A percentile compares a stretch with the other conserved stretches of the same genome.
These are phyloP conservation scores for Exophiala lecanii-corni DNA, from an alignment of 2,329 filamentous ascomycete species.

Conservation along the genomic window DNA sequence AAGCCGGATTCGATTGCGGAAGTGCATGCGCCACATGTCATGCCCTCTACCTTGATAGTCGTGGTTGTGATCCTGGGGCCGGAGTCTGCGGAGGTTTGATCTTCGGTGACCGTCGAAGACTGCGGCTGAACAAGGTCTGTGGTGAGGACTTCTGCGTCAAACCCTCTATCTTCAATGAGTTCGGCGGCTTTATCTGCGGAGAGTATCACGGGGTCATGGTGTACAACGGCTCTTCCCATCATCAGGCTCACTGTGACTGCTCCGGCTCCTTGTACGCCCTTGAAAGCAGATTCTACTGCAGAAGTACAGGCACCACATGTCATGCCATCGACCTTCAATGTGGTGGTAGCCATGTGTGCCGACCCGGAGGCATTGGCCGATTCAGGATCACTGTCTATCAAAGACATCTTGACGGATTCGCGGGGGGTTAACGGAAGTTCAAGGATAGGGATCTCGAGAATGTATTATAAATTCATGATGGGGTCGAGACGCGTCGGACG, in stretches of 20 bases:
- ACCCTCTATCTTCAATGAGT: slow-evolving; percentile 85
- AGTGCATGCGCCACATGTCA: slow-evolving; percentile 89
- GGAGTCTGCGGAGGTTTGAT: background rate
- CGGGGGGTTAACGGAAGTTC: background rate
- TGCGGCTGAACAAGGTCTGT: slow-evolving; percentile 60
- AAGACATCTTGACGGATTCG: background rate
- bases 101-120: slow-evolving; percentile 1
- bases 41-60: slow-evolving; percentile 74
- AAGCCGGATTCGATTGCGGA: slow-evolving; percentile 79
- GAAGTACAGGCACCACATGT: slow-evolving; percentile 90
- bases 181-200: slow-evolving; percentile 72
- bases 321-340: slow-evolving; percentile 82
- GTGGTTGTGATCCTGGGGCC: slow-evolving; percentile 54
- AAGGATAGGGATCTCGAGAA: background rate
- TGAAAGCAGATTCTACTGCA: slow-evolving; percentile 88
- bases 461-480: background rate
- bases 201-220: slow-evolving; percentile 74
- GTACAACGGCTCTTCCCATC: slow-evolving; percentile 91
- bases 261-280: slow-evolving; percentile 72
- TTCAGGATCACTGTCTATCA: slow-evolving; percentile 1
- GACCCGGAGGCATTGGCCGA: slow-evolving; percentile 28
- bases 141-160: slow-evolving; percentile 83
- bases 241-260: slow-evolving; percentile 88
- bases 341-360: slow-evolving; percentile 79
- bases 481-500: background rate